Conservation (phyloP, 306 rosid species). For the Cucurbita pepo region DNA sequence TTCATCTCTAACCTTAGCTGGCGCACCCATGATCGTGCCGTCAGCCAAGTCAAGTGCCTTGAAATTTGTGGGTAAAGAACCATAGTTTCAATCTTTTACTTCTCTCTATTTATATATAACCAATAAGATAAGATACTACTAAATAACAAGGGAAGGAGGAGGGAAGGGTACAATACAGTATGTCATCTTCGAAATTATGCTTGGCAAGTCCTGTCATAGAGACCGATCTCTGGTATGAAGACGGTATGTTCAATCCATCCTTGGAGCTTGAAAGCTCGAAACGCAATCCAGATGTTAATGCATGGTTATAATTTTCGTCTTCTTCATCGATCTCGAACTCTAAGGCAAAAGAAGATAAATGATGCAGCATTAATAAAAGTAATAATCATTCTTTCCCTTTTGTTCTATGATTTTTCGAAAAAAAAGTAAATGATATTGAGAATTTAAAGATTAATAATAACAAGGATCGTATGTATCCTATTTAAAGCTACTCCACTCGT, state of each 20-base stretch:
- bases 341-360: conserved; percentile 3
- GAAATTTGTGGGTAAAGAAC: not conserved
- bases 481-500: not conserved
- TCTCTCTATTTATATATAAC: not conserved
- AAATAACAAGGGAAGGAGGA: not conserved
- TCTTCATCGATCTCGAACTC: conserved; percentile 34
- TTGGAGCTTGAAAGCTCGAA: conserved; percentile 4
- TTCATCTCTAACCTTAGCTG: not conserved
- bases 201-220: conserved; percentile 16
- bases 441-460: not conserved
- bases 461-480: not conserved
- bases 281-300: conserved; percentile 4
- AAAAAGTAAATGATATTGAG: not conserved
- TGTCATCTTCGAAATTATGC: conserved; percentile 40
- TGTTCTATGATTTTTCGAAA: not conserved
- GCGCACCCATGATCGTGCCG: not conserved
- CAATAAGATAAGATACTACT: not conserved
- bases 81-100: not conserved
- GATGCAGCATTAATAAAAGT: not conserved
- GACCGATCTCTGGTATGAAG: conserved; percentile 23
- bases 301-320: conserved; percentile 14
- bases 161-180: conserved; percentile 64
- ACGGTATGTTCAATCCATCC: conserved; percentile 9
- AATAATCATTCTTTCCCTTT: not conserved
- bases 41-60: not conserved